Conservation (phyloP, 352 stramenopile genomes). For the Pythium sukuiense region DNA sequence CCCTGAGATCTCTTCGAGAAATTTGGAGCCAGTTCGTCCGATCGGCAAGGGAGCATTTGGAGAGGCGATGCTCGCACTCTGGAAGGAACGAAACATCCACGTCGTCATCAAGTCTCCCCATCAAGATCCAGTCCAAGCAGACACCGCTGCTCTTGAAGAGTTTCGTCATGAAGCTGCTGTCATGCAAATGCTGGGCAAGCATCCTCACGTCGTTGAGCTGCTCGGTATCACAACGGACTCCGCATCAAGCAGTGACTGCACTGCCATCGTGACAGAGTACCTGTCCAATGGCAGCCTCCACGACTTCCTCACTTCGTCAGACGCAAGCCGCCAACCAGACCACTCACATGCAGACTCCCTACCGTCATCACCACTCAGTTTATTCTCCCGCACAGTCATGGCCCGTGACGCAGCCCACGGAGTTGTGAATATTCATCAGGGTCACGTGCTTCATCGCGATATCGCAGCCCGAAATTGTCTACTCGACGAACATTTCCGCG, state of each 20-base stretch:
- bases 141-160: constrained; percentile 43
- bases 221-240: constrained; percentile 45
- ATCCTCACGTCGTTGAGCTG: constrained; percentile 69
- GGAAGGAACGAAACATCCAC: constrained; percentile 45
- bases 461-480: constrained; percentile 73
- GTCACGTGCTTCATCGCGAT: constrained; percentile 61
- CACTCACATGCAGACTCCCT: neutral
- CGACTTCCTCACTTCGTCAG: constrained; percentile 33
- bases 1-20: constrained; percentile 44
- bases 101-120: constrained; percentile 72
- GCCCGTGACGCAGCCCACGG: constrained; percentile 64
- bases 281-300: constrained; percentile 67
- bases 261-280: constrained; percentile 66
- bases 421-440: constrained; percentile 64
- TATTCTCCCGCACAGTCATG: constrained; percentile 69
- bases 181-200: constrained; percentile 74
- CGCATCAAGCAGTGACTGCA: neutral
- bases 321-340: neutral
- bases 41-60: constrained; percentile 69
- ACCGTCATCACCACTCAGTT: constrained; percentile 23
- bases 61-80: constrained; percentile 63
- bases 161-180: constrained; percentile 71
- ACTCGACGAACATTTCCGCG: constrained; percentile 55
- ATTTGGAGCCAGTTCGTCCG: constrained; percentile 52
- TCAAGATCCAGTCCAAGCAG: constrained; percentile 40